Base-by-base conservation (phyloP, 2,329 filamentous ascomycete genomes). In the Hortaea werneckii region DNA sequence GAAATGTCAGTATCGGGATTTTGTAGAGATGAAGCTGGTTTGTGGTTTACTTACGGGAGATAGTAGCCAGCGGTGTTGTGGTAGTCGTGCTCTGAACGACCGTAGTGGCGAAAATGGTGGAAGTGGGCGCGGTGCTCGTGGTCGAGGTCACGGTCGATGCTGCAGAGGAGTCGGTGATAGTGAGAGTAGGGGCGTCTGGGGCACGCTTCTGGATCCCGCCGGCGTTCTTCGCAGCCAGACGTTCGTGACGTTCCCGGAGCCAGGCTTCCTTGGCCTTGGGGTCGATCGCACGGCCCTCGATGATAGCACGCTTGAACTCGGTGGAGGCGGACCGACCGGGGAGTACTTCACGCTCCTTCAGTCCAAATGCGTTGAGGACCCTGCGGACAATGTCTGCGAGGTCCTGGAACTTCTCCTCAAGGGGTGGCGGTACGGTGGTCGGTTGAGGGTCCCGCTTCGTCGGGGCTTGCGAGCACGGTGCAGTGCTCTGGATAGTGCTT, bases 161-260 rank as follows among this genome's bases (percentile, higher is more conserved):
- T 1, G 61, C 57, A 29, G 59, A 52, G 2, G 44, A 55, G 26
- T 52, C 54, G 5, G 63, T 67, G 20, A 64, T 51, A 2, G 58
- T 58, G 28, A 65, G 51, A 6, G 60, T 62, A 30, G 61, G 58
- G 37, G 53, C 53, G 41, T 69, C 66, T 1, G 65, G 65, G 42
- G 62, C 61, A 35, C 66, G 63, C 46, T 54, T 58, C 20, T 50
- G 51, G n/a, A 60, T 30, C 32, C 2, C 32, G 8, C 9, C 32
- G 32, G 32, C 32, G 32, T 35, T 35, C n/a, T 35, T 9, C 32
- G 32, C 32, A n/a, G 41, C 45, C 11, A 54, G 49, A n/a, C 29
- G 28, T 13, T 42, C 55, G 20, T 46, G 47, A 7, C 61, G 48
- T 44, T 59, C 56, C 12, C 50, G 45, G 29, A 59, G 42, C 32